phyloP scores from a whole-genome alignment of 2,329 filamentous ascomycete species.

The Stemphylium lycopersici region DNA sequence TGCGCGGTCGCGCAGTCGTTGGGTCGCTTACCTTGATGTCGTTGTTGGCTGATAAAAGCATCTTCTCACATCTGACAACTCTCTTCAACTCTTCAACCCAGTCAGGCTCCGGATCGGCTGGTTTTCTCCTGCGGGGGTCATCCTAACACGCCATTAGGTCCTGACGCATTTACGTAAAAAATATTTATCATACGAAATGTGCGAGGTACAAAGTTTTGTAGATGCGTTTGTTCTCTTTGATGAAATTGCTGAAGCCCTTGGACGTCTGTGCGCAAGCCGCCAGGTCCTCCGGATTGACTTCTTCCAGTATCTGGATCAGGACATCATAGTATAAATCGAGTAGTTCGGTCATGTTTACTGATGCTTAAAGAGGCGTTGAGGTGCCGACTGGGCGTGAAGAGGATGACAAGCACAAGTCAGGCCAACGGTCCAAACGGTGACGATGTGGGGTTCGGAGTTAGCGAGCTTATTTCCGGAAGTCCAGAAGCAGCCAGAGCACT shows the following conservation, averaged over 20 bases:
- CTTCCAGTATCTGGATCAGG: constrained; percentile 43
- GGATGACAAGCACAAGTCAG: neutral
- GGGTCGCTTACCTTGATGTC: constrained; percentile 47
- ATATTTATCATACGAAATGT: constrained; percentile 55
- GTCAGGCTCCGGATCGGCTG: constrained; percentile 34
- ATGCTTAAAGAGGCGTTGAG: neutral
- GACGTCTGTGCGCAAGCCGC: constrained; percentile 40
- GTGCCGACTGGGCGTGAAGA: neutral
- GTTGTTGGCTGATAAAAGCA: constrained; percentile 51
- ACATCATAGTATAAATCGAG: constrained; percentile 47
- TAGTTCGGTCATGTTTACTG: constrained; percentile 30
- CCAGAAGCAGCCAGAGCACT: neutral
- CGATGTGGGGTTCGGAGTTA: constrained; percentile 16
- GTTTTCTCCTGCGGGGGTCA: constrained; percentile 40
- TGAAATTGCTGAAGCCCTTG: constrained; percentile 57
- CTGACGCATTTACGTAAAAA: neutral
- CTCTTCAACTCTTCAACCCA: constrained; percentile 42
- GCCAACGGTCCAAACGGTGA: constrained; percentile 1
- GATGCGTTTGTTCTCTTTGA: constrained; percentile 64
- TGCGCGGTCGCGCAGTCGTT: neutral
- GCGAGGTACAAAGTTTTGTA: constrained; percentile 68
- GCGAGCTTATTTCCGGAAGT: neutral
- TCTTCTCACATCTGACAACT: constrained; percentile 47
- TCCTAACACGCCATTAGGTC: constrained; percentile 42
- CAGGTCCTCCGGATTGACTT: constrained; percentile 40